Evolutionary conservation across 306 rosid species (phyloP).

Genomic region (Mimosa pudica): DNA sequence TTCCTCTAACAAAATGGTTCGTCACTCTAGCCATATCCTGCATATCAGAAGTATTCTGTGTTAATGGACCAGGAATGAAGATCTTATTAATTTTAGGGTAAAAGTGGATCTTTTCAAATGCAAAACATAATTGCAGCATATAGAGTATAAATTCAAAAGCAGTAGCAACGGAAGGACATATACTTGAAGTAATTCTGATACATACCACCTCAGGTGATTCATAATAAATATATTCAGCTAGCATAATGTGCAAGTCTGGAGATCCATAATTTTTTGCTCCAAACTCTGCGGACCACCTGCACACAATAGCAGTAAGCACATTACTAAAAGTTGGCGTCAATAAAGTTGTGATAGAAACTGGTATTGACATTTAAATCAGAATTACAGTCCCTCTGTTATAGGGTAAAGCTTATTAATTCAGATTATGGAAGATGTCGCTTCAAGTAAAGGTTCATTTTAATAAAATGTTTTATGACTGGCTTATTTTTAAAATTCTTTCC

Average conservation of each 20-base stretch:
- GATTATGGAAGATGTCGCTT: background rate
- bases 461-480: background rate
- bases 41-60: conserved; percentile 39
- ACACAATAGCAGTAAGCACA: conserved; percentile 3
- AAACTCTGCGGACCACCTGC: conserved; percentile 92
- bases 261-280: conserved; percentile 71
- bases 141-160: conserved; percentile 30
- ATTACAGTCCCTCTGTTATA: background rate
- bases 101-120: conserved; percentile 31
- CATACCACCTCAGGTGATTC: conserved; percentile 94
- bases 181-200: conserved; percentile 28
- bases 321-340: background rate
- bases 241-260: conserved; percentile 83
- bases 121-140: conserved; percentile 24
- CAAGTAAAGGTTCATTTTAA: conserved; percentile 1
- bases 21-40: conserved; percentile 95
- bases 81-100: conserved; percentile 14
- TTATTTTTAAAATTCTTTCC: background rate
- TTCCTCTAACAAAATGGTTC: conserved; percentile 79
- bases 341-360: background rate
- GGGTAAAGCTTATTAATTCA: background rate
- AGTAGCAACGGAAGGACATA: conserved; percentile 16
- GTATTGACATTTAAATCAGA: conserved; percentile 9
- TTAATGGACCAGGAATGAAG: conserved; percentile 16
- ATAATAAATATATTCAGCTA: conserved; percentile 85